Conservation (phyloP, 768 basidiomycete species). For the Crassisporium funariophilum region DNA sequence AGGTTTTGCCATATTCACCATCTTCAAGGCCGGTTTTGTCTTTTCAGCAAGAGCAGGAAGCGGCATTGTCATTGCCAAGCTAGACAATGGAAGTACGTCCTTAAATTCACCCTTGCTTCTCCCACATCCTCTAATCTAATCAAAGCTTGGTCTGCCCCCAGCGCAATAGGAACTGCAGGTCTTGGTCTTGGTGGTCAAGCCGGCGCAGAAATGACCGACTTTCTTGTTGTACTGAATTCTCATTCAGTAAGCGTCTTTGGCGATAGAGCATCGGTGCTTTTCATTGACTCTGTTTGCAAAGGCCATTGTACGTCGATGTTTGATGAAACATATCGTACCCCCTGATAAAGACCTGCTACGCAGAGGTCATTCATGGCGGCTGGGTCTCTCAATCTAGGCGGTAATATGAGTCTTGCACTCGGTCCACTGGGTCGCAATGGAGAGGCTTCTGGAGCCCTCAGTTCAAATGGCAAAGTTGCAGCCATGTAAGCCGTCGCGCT, state of each 20-base stretch:
- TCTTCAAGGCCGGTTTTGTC: slow-evolving; percentile 74
- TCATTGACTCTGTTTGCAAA: slow-evolving; percentile 26
- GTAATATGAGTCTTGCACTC: slow-evolving; percentile 86
- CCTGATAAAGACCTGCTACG: slow-evolving; percentile 2
- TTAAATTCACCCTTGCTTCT: slow-evolving; percentile 3
- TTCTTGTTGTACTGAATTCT: slow-evolving; percentile 87
- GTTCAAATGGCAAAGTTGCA: slow-evolving; percentile 82
- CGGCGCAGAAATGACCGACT: slow-evolving; percentile 89
- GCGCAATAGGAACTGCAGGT: slow-evolving; percentile 92
- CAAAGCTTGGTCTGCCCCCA: slow-evolving; percentile 90
- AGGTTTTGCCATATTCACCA: slow-evolving; percentile 90
- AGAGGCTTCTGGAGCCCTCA: slow-evolving; percentile 87
- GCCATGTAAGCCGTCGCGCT: slow-evolving; percentile 67
- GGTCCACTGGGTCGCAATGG: slow-evolving; percentile 94
- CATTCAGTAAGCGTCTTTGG: slow-evolving; percentile 52
- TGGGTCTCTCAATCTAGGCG: slow-evolving; percentile 87
- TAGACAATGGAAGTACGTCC: slow-evolving; percentile 71
- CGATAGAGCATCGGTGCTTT: slow-evolving; percentile 3
- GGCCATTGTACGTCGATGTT: slow-evolving; percentile 58
- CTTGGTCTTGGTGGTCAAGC: slow-evolving; percentile 84
- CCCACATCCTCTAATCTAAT: slow-evolving; percentile 4
- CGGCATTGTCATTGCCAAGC: slow-evolving; percentile 85
- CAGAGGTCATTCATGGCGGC: slow-evolving; percentile 92
- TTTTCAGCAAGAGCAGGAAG: slow-evolving; percentile 85
- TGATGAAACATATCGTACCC: not conserved